These are phyloP conservation scores for Hypoxylon subgilvum DNA, from an alignment of 495 filamentous ascomycete species.

Conservation along the genomic window DNA sequence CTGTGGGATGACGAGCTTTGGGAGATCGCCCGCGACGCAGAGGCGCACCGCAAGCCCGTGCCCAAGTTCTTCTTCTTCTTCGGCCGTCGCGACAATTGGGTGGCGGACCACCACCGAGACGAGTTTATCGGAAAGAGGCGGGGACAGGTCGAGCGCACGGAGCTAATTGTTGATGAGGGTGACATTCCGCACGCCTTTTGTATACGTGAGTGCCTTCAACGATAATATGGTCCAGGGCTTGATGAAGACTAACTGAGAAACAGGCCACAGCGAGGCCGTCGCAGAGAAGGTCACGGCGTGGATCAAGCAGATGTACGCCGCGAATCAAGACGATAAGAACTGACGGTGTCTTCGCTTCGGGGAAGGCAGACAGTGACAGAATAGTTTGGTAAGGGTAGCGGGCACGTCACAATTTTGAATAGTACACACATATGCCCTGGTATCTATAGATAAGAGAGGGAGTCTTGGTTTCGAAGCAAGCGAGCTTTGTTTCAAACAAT, in stretches of 20 bases:
- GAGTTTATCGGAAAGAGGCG: constrained; percentile 65
- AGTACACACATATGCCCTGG: too few species aligned
- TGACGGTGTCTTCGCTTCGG: too few species aligned
- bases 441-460: too few species aligned
- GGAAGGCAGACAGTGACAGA: too few species aligned
- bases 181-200: constrained; percentile 83
- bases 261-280: constrained; percentile 68
- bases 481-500: too few species aligned
- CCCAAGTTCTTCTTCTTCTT: constrained; percentile 80
- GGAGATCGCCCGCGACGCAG: constrained; percentile 62
- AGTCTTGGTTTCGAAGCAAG: too few species aligned
- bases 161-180: constrained; percentile 74
- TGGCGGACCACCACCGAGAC: constrained; percentile 75
- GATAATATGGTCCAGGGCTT: not conserved
- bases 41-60: constrained; percentile 36
- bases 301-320: constrained; percentile 60
- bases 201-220: constrained; percentile 59
- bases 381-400: too few species aligned
- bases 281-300: constrained; percentile 69
- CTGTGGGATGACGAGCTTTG: constrained; percentile 82
- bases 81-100: constrained; percentile 79
- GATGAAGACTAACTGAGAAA: constrained; percentile 4
- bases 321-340: not conserved
- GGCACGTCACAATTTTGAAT: too few species aligned
- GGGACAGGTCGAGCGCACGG: constrained; percentile 56